Percentiles rank a stretch among this genome's conserved stretches.
phyloP scores from a whole-genome alignment of 164 flowering plant species.

The Cinnamomum micranthum region DNA sequence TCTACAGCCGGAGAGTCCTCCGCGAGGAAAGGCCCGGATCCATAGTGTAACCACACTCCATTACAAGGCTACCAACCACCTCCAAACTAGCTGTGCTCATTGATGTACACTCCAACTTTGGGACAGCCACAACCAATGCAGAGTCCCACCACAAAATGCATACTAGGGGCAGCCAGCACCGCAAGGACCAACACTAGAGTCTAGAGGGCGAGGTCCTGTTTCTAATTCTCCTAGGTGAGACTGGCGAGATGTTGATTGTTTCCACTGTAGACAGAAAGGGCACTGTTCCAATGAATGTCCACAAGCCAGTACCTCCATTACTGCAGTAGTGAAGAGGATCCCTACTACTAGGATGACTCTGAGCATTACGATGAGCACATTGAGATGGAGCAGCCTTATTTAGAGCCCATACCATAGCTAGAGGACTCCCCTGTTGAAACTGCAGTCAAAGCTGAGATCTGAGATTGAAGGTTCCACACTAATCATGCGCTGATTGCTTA shows the following conservation, averaged over 20 bases:
- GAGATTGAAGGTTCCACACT: not conserved
- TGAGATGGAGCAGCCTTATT: not conserved
- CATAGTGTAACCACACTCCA: not conserved
- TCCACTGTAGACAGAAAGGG: not conserved
- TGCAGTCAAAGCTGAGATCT: not conserved
- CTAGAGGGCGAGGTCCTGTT: not conserved
- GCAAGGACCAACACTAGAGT: not conserved
- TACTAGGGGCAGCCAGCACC: not conserved
- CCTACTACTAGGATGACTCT: not conserved
- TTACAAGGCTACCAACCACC: not conserved
- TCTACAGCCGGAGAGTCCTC: not conserved
- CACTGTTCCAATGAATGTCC: not conserved
- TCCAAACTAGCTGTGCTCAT: not conserved
- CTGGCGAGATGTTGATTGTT: not conserved
- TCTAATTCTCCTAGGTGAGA: not conserved
- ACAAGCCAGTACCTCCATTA: not conserved
- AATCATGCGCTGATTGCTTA: not conserved
- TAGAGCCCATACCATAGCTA: not conserved
- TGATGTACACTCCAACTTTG: not conserved
- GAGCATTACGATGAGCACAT: not conserved
- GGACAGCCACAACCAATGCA: not conserved
- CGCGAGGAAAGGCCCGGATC: not conserved
- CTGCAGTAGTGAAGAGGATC: not conserved
- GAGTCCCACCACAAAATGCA: not conserved
- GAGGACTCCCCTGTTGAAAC: not conserved